Evolutionary conservation across 768 basidiomycete genomes (phyloP).

Genomic region (Wakefieldia striispora): DNA sequence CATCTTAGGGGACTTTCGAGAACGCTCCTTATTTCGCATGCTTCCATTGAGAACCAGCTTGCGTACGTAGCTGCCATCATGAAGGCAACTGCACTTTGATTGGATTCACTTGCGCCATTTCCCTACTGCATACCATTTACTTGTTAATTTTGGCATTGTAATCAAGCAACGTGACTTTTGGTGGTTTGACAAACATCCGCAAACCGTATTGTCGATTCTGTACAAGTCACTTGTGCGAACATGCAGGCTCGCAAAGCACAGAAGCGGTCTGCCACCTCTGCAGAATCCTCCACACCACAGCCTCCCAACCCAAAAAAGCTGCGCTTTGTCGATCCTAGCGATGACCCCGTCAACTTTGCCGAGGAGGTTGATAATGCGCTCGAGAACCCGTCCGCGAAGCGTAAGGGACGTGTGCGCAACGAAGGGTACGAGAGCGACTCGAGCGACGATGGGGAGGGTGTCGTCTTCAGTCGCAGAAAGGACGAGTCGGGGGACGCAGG

Average conservation of each 20-base stretch:
- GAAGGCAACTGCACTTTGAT: conserved; percentile 21
- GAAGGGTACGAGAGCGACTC: conserved; percentile 95
- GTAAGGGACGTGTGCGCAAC: conserved; percentile 74
- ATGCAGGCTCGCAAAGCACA: conserved; percentile 41
- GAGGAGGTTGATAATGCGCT: conserved; percentile 76
- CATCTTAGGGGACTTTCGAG: conserved; percentile 43
- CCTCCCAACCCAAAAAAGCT: conserved; percentile 55
- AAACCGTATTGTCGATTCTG: conserved; percentile 11
- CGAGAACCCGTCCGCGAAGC: conserved; percentile 58
- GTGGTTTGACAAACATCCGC: conserved; percentile 16
- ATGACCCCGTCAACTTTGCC: conserved; percentile 73
- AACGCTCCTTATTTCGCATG: conserved; percentile 51
- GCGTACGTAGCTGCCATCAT: conserved; percentile 56
- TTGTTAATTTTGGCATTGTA: not conserved
- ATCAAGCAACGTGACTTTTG: not conserved
- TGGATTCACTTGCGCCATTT: not conserved
- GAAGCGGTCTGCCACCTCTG: conserved; percentile 42
- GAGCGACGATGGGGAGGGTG: conserved; percentile 92
- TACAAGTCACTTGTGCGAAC: not conserved
- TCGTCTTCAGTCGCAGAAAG: conserved; percentile 76
- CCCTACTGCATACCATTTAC: not conserved
- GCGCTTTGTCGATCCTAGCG: conserved; percentile 73
- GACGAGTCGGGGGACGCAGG: conserved; percentile 50
- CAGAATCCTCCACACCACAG: conserved; percentile 33
- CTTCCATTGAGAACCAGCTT: conserved; percentile 57